phyloP scores from a whole-genome alignment of 441 rosid genomes.

The Jatropha multifida region DNA sequence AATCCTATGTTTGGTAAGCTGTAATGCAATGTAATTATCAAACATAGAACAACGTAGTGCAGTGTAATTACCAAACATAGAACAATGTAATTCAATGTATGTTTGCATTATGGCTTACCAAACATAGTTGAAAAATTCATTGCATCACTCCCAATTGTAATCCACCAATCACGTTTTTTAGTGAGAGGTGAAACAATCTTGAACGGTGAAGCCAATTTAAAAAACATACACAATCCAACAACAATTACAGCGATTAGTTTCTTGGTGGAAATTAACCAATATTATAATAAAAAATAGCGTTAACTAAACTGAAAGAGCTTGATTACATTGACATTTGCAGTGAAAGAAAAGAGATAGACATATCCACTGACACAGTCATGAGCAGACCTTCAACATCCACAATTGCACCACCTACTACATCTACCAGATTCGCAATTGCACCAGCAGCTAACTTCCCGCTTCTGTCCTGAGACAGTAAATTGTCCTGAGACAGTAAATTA shows the following conservation, averaged over 20 bases:
- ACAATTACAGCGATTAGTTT: not conserved
- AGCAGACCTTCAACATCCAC: constrained; percentile 61
- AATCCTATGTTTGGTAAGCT: too few species aligned
- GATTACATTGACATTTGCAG: constrained; percentile 70
- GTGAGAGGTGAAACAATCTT: too few species aligned
- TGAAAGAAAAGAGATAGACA: constrained; percentile 75
- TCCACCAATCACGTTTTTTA: too few species aligned
- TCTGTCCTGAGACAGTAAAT: constrained; percentile 48
- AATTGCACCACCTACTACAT: constrained; percentile 74
- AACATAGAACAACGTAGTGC: too few species aligned
- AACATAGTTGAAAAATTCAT: too few species aligned
- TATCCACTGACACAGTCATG: constrained; percentile 70
- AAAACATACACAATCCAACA: not conserved
- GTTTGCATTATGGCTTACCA: too few species aligned
- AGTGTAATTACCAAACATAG: too few species aligned
- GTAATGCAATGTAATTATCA: too few species aligned
- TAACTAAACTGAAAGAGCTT: too few species aligned
- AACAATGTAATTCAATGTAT: too few species aligned
- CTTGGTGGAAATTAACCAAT: not conserved
- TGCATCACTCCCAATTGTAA: too few species aligned
- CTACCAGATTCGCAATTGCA: constrained; percentile 82
- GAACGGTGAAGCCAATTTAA: too few species aligned
- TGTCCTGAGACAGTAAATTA: constrained; percentile 44
- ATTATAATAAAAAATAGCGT: not conserved
- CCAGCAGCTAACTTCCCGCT: constrained; percentile 68